phyloP scores from a whole-genome alignment of 441 rosid species.

The Theobroma grandiflorum region DNA sequence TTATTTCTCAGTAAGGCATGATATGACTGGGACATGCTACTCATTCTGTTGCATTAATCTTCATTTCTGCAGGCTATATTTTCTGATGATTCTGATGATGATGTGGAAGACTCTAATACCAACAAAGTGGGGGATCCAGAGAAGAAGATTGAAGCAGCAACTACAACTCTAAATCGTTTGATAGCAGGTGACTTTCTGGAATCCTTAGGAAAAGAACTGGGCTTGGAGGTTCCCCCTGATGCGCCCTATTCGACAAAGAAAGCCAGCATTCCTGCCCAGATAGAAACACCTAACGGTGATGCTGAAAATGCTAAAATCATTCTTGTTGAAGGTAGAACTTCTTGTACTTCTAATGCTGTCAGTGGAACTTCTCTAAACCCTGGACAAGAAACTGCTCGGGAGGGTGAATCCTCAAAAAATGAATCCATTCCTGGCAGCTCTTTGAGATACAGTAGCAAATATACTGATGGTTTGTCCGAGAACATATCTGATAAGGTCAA shows the following conservation, averaged over 20 bases:
- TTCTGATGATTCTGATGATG: conserved; percentile 95
- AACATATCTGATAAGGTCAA: conserved; percentile 33
- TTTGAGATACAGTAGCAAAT: conserved; percentile 27
- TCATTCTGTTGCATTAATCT: conserved; percentile 9
- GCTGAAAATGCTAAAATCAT: conserved; percentile 27
- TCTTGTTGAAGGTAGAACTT: conserved; percentile 37
- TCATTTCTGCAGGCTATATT: conserved; percentile 80
- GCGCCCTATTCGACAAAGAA: conserved; percentile 44
- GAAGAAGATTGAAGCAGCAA: conserved; percentile 81
- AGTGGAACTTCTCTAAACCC: conserved; percentile 24
- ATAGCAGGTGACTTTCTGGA: conserved; percentile 96
- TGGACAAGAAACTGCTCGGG: conserved; percentile 31
- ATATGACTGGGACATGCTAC: neutral
- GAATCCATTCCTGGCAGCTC: conserved; percentile 22
- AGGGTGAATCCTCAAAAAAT: conserved; percentile 22
- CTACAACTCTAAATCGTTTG: conserved; percentile 80
- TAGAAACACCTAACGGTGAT: conserved; percentile 38
- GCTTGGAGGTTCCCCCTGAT: conserved; percentile 92
- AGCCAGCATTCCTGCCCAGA: conserved; percentile 33
- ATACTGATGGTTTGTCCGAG: conserved; percentile 35
- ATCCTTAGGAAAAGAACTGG: conserved; percentile 94
- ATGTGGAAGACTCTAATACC: conserved; percentile 48
- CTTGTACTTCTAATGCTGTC: conserved; percentile 26
- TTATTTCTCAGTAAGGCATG: neutral
- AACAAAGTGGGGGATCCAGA: conserved; percentile 58